These are phyloP conservation scores for Corymbia calophylla DNA, from an alignment of 441 rosid species.

Conservation along the genomic window DNA sequence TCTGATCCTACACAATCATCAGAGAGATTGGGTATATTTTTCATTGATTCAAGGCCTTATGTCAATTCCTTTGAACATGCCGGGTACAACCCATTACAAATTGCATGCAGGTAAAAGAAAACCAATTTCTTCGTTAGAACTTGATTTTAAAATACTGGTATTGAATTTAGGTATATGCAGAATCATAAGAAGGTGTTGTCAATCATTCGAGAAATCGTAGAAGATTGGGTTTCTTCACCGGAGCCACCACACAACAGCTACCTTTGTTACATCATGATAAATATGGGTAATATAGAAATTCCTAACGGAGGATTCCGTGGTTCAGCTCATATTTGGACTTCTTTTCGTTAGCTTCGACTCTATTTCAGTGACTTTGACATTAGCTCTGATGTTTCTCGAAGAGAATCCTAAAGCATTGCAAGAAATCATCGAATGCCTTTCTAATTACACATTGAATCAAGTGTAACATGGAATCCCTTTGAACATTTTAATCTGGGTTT, in stretches of 20 bases:
- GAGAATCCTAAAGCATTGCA: neutral
- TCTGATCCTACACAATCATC: neutral
- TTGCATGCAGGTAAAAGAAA: neutral
- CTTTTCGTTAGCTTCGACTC: slow-evolving; percentile 12
- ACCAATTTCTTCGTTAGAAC: neutral
- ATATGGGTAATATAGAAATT: slow-evolving; percentile 15
- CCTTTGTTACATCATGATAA: slow-evolving; percentile 4
- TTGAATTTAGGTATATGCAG: neutral
- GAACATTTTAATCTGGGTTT: neutral
- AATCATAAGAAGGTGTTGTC: neutral
- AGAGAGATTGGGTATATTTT: neutral
- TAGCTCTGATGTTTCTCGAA: neutral
- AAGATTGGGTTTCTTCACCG: slow-evolving; percentile 1
- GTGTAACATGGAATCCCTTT: neutral
- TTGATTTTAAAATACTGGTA: neutral
- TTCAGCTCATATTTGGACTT: neutral
- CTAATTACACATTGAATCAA: neutral
- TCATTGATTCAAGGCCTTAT: neutral
- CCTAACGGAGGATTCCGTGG: slow-evolving; percentile 11
- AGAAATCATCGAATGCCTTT: neutral
- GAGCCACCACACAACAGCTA: slow-evolving; percentile 2
- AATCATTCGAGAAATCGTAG: neutral
- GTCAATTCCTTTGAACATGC: slow-evolving; percentile 1
- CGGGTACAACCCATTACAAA: neutral
- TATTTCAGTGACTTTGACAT: neutral